Evolutionary conservation across 2,329 filamentous ascomycete species (phyloP), one percentile per base, ranked within the genome.

Genomic region (Alternaria novae-zelandiae): DNA sequence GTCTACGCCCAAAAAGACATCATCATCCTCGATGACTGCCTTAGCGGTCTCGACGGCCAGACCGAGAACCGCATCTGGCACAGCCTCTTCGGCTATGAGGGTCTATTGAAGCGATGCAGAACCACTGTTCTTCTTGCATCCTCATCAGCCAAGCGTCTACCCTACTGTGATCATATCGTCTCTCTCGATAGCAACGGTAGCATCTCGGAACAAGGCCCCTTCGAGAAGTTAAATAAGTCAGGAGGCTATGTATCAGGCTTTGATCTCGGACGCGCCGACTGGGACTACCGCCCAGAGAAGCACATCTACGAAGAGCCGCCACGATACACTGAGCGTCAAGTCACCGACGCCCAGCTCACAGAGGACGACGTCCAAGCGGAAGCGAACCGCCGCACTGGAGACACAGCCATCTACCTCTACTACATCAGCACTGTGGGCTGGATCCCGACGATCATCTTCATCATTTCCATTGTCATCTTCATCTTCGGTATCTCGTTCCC

Each of bases 41-140:
- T 87, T n/a, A 85, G 82, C 61, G 84, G 84, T 4, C 79, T 87
- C 7, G 85, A 86, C 67, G 75, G 80, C 10, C 77, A 81, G 15
- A 86, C 84, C 0, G 84, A 85, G 59, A 82, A 83, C 28, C 77
- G 80, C 30, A 82, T 86, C 13, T 85, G 84, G 70, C 78, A 83
- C 62, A 79, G 76, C 51, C 71, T 86, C 1, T 77, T 86, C 43
- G 83, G 84, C 3, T 71, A 70, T 12, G 72, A 83, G n/a, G 84
- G 84, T 12, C 72, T 86, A 6, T 70, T 86, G 1, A 78, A 81
- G 26, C 74, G 78, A 45, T 78, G 78, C 50, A 74, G 77, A 30
- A 70, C 74, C 1, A 79, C 77, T 12, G 73, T 78, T n/a, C 63
- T 79, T 23, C 71, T 78, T 25, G 72, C 76, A 25, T 78, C 76